phyloP scores from a whole-genome alignment of 2,329 filamentous ascomycete species.

The Paecilomyces variotii region DNA sequence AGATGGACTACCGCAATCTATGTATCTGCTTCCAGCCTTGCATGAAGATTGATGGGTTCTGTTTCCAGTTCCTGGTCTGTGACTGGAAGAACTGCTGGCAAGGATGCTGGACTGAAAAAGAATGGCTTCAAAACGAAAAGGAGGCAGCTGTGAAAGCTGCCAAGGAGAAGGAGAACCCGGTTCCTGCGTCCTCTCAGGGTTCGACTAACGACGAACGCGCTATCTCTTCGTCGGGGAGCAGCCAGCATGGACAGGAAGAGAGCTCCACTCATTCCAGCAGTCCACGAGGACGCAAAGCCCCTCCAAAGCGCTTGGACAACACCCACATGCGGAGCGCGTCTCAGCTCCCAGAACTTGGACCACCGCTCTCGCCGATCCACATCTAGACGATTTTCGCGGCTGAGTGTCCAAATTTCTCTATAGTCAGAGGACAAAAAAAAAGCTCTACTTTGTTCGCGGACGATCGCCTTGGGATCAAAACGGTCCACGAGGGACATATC shows the following conservation, averaged over 20 bases:
- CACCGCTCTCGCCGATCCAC: slow-evolving; percentile 40
- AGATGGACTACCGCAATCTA: slow-evolving; percentile 94
- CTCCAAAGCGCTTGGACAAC: slow-evolving; percentile 25
- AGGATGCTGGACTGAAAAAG: slow-evolving; percentile 83
- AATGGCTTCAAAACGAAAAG: slow-evolving; percentile 56
- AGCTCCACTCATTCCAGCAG: slow-evolving; percentile 23
- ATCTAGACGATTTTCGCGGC: slow-evolving; percentile 22
- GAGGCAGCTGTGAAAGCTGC: slow-evolving; percentile 28
- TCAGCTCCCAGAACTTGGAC: slow-evolving; percentile 40
- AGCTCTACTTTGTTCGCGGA: not conserved
- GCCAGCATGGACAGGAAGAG: slow-evolving; percentile 40
- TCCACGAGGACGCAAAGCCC: slow-evolving; percentile 21
- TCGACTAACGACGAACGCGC: slow-evolving; percentile 45
- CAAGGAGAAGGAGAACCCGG: slow-evolving; percentile 17
- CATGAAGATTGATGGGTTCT: slow-evolving; percentile 91
- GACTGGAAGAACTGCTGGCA: slow-evolving; percentile 98
- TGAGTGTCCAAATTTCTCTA: not conserved
- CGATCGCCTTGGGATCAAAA: not conserved
- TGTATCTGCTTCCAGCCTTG: slow-evolving; percentile 97
- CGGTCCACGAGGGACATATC: not conserved
- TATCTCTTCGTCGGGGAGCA: slow-evolving; percentile 59
- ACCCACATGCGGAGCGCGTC: slow-evolving; percentile 31
- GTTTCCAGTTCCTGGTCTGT: slow-evolving; percentile 89
- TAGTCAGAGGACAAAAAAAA: not conserved
- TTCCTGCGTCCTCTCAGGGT: slow-evolving; percentile 9